phyloP scores from a whole-genome alignment of 148 eudicot species.

The Linanthus parryae region DNA sequence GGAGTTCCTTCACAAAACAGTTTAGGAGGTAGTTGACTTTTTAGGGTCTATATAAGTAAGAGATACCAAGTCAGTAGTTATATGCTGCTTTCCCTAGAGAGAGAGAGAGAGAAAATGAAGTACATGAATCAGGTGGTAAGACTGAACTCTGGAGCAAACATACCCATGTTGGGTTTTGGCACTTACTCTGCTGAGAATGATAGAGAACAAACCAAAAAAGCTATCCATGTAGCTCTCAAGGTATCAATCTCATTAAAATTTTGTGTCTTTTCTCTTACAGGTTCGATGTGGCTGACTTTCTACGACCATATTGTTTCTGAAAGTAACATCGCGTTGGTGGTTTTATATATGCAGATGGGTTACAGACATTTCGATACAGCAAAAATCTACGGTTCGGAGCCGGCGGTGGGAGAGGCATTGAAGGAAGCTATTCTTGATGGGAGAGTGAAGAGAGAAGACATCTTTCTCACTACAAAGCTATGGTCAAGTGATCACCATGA shows the following conservation, averaged over 20 bases:
- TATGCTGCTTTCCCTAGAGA: slow-evolving; percentile 6
- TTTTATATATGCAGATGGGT: slow-evolving; percentile 36
- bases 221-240: slow-evolving; percentile 45
- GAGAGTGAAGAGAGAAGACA: slow-evolving; percentile 24
- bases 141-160: slow-evolving; percentile 37
- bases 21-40: slow-evolving; percentile 21
- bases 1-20: not conserved
- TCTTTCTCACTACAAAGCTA: slow-evolving; percentile 51
- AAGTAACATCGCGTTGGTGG: not conserved
- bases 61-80: not conserved
- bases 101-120: slow-evolving; percentile 26
- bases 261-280: not conserved
- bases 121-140: slow-evolving; percentile 28
- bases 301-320: not conserved
- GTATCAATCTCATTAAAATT: too few species aligned
- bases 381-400: slow-evolving; percentile 54
- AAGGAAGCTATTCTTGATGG: slow-evolving; percentile 36
- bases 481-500: slow-evolving; percentile 67
- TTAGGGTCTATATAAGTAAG: slow-evolving; percentile 9
- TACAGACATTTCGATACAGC: slow-evolving; percentile 67
- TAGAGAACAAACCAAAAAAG: slow-evolving; percentile 29
- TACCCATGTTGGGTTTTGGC: slow-evolving; percentile 49
- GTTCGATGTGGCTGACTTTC: not conserved
- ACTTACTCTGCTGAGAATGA: slow-evolving; percentile 44
- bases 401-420: slow-evolving; percentile 40